Evolutionary conservation across 179 eudicot species (phyloP), one percentile per base, ranked within the genome.

Genomic region (Patellifolia procumbens): DNA sequence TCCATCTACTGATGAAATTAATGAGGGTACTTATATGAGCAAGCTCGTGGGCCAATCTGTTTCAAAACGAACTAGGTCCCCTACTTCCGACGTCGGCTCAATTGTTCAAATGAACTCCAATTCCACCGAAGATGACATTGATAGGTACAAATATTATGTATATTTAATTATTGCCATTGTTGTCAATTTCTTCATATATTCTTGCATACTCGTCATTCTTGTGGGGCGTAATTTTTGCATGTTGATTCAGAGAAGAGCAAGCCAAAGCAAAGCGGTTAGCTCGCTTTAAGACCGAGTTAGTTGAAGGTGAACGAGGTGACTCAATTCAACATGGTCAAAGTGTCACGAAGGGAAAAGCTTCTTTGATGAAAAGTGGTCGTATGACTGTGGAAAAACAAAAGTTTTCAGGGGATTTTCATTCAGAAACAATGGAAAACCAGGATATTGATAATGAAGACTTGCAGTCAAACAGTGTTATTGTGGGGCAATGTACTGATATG

Each of bases 401-500:
- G 67, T 31, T 46, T 16, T 58, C 32, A 16, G 86, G 60, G 67
- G 86, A 83, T 64, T 72, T 81, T 62, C 59, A 81, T 79, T 48
- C 79, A 34, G 87, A 85, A 60, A 34, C 81, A 74, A 73, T 68
- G 55, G 91, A 81, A 72, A 88, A 87, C 31, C 80, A 79, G 84
- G 87, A 80, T 37, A 46, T 77, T 70, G 97, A 93, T 74, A 68
- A 80, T 83, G 95, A 94, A 86, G 90, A 83, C 37, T 46, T 66
- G 73, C 87, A 83, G 45, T 81, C 92, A 65, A 77, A 84, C 26
- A 74, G 80, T 72, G 64, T 85, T 73, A 93, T 95, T 71, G 85
- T 85, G 64, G 99, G 99, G 84, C 62, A 83, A 66, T 95, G 98
- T 83, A 88, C 91, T 77, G 99, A 95, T 85, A 95, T 95, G 99